Percentiles rank a stretch among this genome's conserved stretches.
Conservation (phyloP, 2,329 filamentous ascomycete species). For the Talaromyces pinophilus region DNA sequence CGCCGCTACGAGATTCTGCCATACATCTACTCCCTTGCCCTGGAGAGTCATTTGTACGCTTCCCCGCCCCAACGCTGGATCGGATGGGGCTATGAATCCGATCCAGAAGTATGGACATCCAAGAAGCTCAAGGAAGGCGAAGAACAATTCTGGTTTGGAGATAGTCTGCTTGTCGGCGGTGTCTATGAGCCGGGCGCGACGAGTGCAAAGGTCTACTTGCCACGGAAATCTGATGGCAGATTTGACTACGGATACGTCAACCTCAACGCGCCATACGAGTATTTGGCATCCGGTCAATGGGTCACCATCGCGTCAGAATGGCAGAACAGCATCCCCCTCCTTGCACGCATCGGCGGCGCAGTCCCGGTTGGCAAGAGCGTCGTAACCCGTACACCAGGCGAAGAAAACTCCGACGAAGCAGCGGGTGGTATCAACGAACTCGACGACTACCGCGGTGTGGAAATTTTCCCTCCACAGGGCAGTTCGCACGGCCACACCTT, state of each 20-base stretch:
- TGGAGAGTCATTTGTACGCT: conserved; percentile 63
- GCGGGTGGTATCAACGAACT: conserved; percentile 42
- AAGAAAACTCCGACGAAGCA: conserved; percentile 51
- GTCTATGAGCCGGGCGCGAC: conserved; percentile 63
- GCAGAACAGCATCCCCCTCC: conserved; percentile 57
- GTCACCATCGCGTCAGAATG: conserved; percentile 53
- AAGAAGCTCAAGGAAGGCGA: conserved; percentile 62
- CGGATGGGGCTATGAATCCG: conserved; percentile 70
- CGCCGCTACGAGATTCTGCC: conserved; percentile 71
- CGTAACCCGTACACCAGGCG: conserved; percentile 56
- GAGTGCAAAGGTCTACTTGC: conserved; percentile 63
- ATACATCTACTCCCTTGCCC: conserved; percentile 67
- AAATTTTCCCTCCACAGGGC: conserved; percentile 57
- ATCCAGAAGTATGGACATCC: conserved; percentile 64
- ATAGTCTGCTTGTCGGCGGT: conserved; percentile 62
- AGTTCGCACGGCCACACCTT: conserved; percentile 44
- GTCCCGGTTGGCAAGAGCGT: conserved; percentile 55
- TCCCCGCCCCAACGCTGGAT: conserved; percentile 69
- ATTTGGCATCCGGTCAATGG: conserved; percentile 59
- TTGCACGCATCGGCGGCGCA: conserved; percentile 57
- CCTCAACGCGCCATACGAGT: conserved; percentile 61
- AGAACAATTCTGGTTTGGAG: conserved; percentile 72
- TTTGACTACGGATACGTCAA: conserved; percentile 63
- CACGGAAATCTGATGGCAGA: conserved; percentile 41
- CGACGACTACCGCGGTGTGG: conserved; percentile 59